Base-by-base conservation (phyloP, 495 filamentous ascomycete genomes). In the Aspergillus nanangensis region DNA sequence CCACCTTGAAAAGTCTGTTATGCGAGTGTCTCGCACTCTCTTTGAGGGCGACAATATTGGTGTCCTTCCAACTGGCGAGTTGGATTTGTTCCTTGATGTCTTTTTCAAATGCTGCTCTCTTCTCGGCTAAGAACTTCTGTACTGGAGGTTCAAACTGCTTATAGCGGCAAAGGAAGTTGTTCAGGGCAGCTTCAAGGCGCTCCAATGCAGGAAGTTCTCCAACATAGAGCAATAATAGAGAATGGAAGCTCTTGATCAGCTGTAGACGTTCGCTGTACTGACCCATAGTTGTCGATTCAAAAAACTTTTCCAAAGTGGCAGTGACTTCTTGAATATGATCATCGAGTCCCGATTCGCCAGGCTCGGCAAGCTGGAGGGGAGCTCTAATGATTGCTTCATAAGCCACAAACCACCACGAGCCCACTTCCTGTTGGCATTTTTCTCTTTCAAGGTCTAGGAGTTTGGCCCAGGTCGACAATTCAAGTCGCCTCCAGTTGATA, bases 351-450 rank as follows among this genome's bases (percentile, higher is more conserved):
- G 76, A 57, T 21, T 69, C 58, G 5, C 69, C 72, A 43, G 69
- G 63, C 50, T 84, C 76, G 2, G 74, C 68, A 41, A 83, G 70
- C 15, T 79, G 77, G 25, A 88, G 63, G 0, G 91, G 84, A 25
- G 81, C 83, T 3, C 82, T 86, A 53, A 99, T 74, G 40, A 95
- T 79, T 21, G 79, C 86, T 65, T 95, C 88, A 42, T 95, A 97
- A 5, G 91, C 88, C 35, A 96, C 79, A 57, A 96, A 99, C 88
- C 91, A 99, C 92, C 93, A 99, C 9, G 84, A 82, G 49, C 79
- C 81, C 8, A 92, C 90, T 55, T 88, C 83, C 23, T 85, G 75
- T 8, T 81, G 67, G 48, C 80, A 87, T 51, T 83, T 86, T 51
- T 81, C 77, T 11, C 82, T 75, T 61, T 99, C 93, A 47, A 85